These are phyloP conservation scores for Tubosaeta sp. DNA, from an alignment of 768 basidiomycete species.

Conservation along the genomic window DNA sequence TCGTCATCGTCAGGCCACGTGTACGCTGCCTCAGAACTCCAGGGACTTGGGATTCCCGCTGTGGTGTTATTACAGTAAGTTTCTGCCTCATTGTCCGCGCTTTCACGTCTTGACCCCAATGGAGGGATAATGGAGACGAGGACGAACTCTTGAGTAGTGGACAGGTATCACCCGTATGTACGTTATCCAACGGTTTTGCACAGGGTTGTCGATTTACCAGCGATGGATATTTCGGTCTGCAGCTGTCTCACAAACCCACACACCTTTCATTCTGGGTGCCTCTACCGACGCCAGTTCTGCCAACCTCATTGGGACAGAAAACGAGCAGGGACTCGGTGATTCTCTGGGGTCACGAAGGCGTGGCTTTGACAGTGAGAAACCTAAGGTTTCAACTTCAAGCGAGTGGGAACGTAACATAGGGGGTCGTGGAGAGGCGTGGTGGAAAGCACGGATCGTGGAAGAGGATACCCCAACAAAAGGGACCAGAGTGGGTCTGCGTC, in stretches of 20 bases:
- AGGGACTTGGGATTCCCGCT: conserved; percentile 32
- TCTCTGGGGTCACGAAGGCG: not conserved
- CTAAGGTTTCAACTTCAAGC: conserved; percentile 51
- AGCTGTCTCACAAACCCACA: conserved; percentile 24
- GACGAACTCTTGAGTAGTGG: conserved; percentile 76
- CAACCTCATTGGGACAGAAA: conserved; percentile 18
- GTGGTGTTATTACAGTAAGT: conserved; percentile 39
- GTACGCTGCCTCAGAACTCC: conserved; percentile 22
- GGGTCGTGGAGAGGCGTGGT: conserved; percentile 14
- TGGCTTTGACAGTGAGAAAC: conserved; percentile 4
- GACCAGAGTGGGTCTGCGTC: conserved; percentile 22
- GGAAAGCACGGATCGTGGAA: conserved; percentile 16
- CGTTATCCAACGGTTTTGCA: conserved; percentile 21
- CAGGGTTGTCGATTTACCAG: conserved; percentile 5
- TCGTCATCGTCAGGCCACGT: conserved; percentile 33
- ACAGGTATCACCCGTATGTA: conserved; percentile 69
- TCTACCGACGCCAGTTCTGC: conserved; percentile 30
- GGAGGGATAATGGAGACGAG: conserved; percentile 41
- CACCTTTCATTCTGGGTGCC: conserved; percentile 22
- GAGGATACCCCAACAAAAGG: conserved; percentile 9
- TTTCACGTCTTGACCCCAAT: not conserved
- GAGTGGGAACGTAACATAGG: conserved; percentile 26
- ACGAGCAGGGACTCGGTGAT: conserved; percentile 11
- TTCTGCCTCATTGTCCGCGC: not conserved
- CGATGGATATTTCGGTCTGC: not conserved